phyloP scores from a whole-genome alignment of 2,329 filamentous ascomycete genomes.

The Sphaerulina musiva region DNA sequence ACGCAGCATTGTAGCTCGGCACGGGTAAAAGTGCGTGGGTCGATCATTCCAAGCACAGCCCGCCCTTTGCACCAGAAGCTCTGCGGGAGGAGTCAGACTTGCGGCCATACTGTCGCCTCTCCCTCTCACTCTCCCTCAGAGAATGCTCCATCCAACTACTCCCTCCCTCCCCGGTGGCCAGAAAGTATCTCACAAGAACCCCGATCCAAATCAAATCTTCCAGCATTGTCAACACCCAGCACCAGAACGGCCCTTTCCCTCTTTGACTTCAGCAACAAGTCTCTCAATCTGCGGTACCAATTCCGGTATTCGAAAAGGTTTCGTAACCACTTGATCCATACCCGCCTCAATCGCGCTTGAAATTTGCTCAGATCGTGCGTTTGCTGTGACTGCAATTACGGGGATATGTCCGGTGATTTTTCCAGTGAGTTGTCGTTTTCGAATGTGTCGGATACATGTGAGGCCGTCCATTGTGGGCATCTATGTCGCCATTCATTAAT shows the following conservation, averaged over 20 bases:
- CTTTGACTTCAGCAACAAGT: conserved; percentile 22
- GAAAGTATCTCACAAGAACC: too few species aligned
- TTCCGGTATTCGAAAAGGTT: conserved; percentile 34
- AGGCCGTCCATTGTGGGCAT: conserved; percentile 35
- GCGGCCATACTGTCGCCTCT: too few species aligned
- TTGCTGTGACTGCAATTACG: conserved; percentile 33
- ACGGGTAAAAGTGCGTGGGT: too few species aligned
- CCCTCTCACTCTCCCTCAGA: too few species aligned
- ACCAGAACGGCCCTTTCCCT: background rate
- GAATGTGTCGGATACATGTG: conserved; percentile 29
- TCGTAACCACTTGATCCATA: conserved; percentile 34
- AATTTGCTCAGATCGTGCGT: conserved; percentile 33
- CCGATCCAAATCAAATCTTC: too few species aligned
- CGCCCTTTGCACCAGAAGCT: too few species aligned
- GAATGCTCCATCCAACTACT: too few species aligned
- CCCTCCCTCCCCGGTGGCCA: too few species aligned
- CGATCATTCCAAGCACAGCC: too few species aligned
- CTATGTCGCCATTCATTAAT: background rate
- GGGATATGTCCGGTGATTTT: conserved; percentile 36
- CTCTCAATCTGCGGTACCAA: conserved; percentile 32
- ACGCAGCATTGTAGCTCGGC: too few species aligned
- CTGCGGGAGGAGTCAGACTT: too few species aligned
- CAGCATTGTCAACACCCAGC: background rate
- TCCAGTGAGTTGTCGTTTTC: conserved; percentile 23
- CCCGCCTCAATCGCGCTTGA: conserved; percentile 28